A percentile compares a stretch with the other conserved stretches of the same genome.
Evolutionary conservation across 2,329 filamentous ascomycete genomes (phyloP).

Genomic region (Cryphonectria parasitica): DNA sequence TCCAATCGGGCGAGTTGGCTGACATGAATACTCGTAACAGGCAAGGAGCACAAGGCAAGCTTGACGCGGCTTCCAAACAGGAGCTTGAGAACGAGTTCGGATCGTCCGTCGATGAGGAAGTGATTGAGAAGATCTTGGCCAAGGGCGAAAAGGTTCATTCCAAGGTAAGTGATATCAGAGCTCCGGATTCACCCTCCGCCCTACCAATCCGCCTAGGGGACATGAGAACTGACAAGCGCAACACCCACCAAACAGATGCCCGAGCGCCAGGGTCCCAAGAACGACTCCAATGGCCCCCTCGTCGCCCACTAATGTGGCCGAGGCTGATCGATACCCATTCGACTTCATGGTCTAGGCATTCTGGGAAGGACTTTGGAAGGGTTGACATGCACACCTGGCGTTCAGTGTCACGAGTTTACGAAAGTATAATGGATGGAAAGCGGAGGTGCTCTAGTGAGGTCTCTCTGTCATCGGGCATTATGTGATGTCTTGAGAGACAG

Average conservation of each 20-base stretch:
- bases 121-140: slow-evolving; percentile 80
- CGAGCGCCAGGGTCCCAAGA: slow-evolving; percentile 56
- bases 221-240: slow-evolving; percentile 23
- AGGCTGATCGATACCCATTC: slow-evolving; percentile 26
- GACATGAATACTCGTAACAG: slow-evolving; percentile 48
- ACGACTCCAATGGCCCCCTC: slow-evolving; percentile 53
- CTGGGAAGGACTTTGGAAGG: slow-evolving; percentile 9
- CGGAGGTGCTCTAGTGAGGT: not conserved
- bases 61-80: slow-evolving; percentile 75
- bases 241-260: slow-evolving; percentile 46
- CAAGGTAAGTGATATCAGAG: slow-evolving; percentile 48
- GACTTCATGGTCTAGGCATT: slow-evolving; percentile 18
- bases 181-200: not conserved
- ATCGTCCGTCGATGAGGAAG: slow-evolving; percentile 76
- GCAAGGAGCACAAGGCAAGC: slow-evolving; percentile 81
- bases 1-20: not conserved
- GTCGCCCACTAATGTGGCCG: slow-evolving; percentile 44
- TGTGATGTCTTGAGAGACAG: not conserved
- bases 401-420: slow-evolving; percentile 19
- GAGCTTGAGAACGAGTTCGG: slow-evolving; percentile 86
- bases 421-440: not conserved
- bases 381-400: slow-evolving; percentile 11
- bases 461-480: not conserved
- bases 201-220: not conserved
- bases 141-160: slow-evolving; percentile 70